These are phyloP conservation scores for Zoysia matrella DNA, from an alignment of 202 grass and related monocot species.

Conservation along the genomic window DNA sequence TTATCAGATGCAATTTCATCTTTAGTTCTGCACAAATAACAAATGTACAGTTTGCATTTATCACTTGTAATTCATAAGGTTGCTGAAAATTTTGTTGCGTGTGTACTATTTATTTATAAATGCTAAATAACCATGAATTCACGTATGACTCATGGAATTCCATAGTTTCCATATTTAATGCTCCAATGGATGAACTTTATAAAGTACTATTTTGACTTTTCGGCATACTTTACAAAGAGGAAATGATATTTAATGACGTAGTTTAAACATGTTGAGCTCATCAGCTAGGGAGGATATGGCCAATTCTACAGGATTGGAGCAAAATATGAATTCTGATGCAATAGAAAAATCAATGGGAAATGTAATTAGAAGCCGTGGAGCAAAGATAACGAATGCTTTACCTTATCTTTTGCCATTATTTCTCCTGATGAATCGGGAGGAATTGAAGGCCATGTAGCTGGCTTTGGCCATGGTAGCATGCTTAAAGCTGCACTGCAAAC, in stretches of 20 bases:
- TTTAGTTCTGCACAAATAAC: slow-evolving; percentile 4
- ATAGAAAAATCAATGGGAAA: slow-evolving; percentile 43
- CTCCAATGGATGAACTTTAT: slow-evolving; percentile 4
- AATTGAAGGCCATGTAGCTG: slow-evolving; percentile 90
- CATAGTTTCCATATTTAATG: slow-evolving; percentile 24
- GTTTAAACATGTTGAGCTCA: slow-evolving; percentile 25
- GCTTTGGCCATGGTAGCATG: slow-evolving; percentile 99
- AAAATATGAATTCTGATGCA: slow-evolving; percentile 32
- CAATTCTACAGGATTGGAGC: slow-evolving; percentile 26
- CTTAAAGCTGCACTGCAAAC: slow-evolving; percentile 87
- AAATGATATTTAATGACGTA: slow-evolving; percentile 13
- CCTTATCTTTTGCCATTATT: slow-evolving; percentile 97
- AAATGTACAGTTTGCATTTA: slow-evolving; percentile 32
- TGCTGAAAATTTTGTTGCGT: slow-evolving; percentile 19
- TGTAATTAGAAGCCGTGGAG: slow-evolving; percentile 32
- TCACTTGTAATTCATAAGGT: neutral
- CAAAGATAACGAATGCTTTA: slow-evolving; percentile 54
- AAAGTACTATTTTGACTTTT: slow-evolving; percentile 19
- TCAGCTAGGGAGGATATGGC: slow-evolving; percentile 32
- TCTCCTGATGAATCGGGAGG: slow-evolving; percentile 80
- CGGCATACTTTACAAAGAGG: slow-evolving; percentile 25
- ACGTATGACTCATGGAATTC: neutral
- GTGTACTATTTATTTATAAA: slow-evolving; percentile 11
- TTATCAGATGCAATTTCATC: slow-evolving; percentile 4
- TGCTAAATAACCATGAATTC: slow-evolving; percentile 2